These are phyloP conservation scores for Ogataea ganodermae DNA, from an alignment of 805 yeast species.

Conservation along the genomic window DNA sequence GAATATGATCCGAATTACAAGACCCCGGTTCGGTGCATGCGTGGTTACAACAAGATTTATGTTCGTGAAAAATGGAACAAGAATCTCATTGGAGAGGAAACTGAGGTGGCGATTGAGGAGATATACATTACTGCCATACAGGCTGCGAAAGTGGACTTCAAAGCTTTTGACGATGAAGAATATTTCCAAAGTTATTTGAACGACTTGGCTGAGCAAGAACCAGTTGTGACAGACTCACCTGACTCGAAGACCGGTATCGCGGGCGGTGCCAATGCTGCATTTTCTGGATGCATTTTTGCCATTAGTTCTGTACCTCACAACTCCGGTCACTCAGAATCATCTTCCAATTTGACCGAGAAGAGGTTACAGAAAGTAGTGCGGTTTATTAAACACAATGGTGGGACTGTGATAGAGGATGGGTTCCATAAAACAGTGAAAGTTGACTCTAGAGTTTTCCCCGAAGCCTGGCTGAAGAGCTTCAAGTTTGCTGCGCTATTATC, in stretches of 20 bases:
- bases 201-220: slow-evolving; percentile 7
- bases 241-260: background rate
- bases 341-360: background rate
- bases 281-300: slow-evolving; percentile 41
- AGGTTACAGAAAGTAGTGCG: slow-evolving; percentile 36
- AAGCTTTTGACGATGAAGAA: slow-evolving; percentile 18
- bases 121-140: slow-evolving; percentile 35
- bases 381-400: slow-evolving; percentile 46
- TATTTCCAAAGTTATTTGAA: slow-evolving; percentile 15
- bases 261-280: slow-evolving; percentile 12
- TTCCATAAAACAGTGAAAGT: slow-evolving; percentile 10
- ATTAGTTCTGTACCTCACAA: slow-evolving; percentile 30
- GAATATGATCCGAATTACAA: slow-evolving; percentile 24
- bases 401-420: slow-evolving; percentile 35
- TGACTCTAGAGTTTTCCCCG: background rate
- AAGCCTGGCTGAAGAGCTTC: slow-evolving; percentile 18
- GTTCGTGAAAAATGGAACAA: slow-evolving; percentile 34
- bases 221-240: background rate
- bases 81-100: slow-evolving; percentile 21
- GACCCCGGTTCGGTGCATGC: slow-evolving; percentile 48
- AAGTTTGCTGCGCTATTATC: slow-evolving; percentile 70
- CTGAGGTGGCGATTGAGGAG: slow-evolving; percentile 30
- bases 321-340: slow-evolving; percentile 19
- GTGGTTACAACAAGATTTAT: slow-evolving; percentile 60
- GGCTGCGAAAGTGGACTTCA: slow-evolving; percentile 33